Percentiles rank a stretch among this genome's conserved stretches.
Evolutionary conservation across 352 stramenopile species (phyloP).

Genomic region (Globisporangium echinulatum): DNA sequence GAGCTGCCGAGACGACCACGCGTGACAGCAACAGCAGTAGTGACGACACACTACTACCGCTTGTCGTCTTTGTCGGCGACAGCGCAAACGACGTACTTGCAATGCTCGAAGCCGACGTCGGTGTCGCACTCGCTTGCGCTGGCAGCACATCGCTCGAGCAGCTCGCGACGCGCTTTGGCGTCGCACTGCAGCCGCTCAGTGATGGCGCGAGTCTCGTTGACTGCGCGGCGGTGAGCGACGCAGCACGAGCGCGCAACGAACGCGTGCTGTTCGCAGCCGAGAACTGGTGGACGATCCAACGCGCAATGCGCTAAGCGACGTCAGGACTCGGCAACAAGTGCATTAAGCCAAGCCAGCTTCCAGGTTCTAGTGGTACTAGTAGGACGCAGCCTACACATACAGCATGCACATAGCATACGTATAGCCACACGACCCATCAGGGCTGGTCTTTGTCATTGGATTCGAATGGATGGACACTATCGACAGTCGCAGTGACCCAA

Average conservation of each 20-base stretch:
- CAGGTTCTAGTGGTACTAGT: too few relatives aligned
- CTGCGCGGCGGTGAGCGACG: slow-evolving; percentile 3
- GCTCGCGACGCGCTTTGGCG: slow-evolving; percentile 27
- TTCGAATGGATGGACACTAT: too few relatives aligned
- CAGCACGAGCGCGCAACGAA: background rate
- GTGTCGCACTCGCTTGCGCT: slow-evolving; percentile 27
- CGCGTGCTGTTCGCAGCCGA: slow-evolving; percentile 23
- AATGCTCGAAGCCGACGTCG: slow-evolving; percentile 56
- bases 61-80: slow-evolving; percentile 58
- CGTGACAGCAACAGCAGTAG: background rate
- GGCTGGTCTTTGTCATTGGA: too few relatives aligned
- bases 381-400: too few relatives aligned
- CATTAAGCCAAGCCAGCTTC: background rate
- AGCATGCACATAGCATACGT: too few relatives aligned
- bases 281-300: background rate
- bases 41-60: background rate
- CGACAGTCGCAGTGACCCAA: too few relatives aligned
- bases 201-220: slow-evolving; percentile 10
- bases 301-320: background rate
- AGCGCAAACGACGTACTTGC: slow-evolving; percentile 61
- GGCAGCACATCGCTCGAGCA: slow-evolving; percentile 14
- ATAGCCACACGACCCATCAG: too few relatives aligned
- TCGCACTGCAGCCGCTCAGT: slow-evolving; percentile 22
- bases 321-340: background rate
- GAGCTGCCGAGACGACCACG: background rate